Base-by-base conservation (phyloP, 331 rosid species). In the Phaseolus coccineus region DNA sequence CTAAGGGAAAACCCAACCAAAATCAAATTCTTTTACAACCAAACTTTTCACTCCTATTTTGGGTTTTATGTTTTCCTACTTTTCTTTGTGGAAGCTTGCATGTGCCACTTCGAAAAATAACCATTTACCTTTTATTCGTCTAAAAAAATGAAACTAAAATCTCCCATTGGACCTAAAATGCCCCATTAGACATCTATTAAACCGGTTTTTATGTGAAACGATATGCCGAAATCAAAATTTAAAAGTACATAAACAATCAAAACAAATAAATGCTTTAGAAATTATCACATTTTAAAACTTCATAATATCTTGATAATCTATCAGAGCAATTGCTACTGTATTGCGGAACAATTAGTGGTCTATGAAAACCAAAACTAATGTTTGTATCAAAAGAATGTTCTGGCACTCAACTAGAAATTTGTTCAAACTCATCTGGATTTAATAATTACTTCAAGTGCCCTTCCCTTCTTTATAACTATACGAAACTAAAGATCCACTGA, bases 331-430 rank as follows among this genome's bases (percentile, higher is more conserved):
- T 83, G 52, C 69, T 35, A 71, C 15, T 73, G 14, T 19, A 51
- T 27, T 19, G 62, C 46, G 53, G 35, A 71, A 71, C 30, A 82
- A 62, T 10, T 31, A 50, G 73, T 28, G 51, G 71, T 81, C 69
- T 63, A 48, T 14, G 33, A 27, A 64, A 25, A 40, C 13, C 25
- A 51, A 6, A 56, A 66, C 30, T 64, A 35, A 55, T 8, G 39
- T 16, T 8, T 6, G 28, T 10, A 69, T 68, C 4, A 51, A 79
- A 64, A 85, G 78, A 31, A 52, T 48, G 50, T 24, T 27, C 11
- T 62, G 25, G 70, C 51, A 70, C 15, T 48, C 51, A 4, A 70
- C n/a, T 65, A 56, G 13, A 39, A 30, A 46, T 50, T 12, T 69
- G 58, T 35, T 74, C 61, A 66, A 19, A 48, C 64, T 50, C 68